These are phyloP conservation scores for Blastocystis sp. DNA, from an alignment of 352 stramenopile genomes.

Conservation along the genomic window DNA sequence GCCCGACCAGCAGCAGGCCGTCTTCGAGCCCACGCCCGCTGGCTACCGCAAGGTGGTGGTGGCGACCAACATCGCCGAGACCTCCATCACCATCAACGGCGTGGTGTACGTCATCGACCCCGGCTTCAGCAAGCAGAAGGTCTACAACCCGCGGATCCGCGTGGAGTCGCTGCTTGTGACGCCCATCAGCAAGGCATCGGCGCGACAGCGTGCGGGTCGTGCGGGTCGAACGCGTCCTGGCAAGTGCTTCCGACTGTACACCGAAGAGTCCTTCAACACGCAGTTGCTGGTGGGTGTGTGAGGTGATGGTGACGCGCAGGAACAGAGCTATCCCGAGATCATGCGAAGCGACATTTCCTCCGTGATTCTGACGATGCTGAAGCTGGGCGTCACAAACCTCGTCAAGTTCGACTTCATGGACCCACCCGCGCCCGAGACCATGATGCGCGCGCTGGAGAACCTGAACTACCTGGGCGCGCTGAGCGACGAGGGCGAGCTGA, in stretches of 20 bases:
- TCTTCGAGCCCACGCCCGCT: constrained; percentile 85
- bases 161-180: constrained; percentile 96
- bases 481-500: constrained; percentile 71
- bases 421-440: constrained; percentile 91
- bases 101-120: constrained; percentile 99
- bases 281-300: constrained; percentile 81
- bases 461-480: constrained; percentile 90
- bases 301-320: constrained; percentile 66
- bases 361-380: constrained; percentile 93
- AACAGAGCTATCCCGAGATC: constrained; percentile 98
- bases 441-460: constrained; percentile 95
- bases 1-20: constrained; percentile 84
- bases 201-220: constrained; percentile 84
- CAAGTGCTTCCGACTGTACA: too few species aligned
- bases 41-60: constrained; percentile 89
- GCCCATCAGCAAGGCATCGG: constrained; percentile 90
- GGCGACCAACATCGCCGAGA: constrained; percentile 98
- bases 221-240: constrained; percentile 72
- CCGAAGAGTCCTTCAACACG: constrained; percentile 73
- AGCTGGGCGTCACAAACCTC: constrained; percentile 95
- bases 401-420: constrained; percentile 77
- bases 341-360: constrained; percentile 89
- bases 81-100: constrained; percentile 97
- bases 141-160: constrained; percentile 96
- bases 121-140: constrained; percentile 98